Evolutionary conservation across 805 yeast genomes (phyloP).

Genomic region (Saccharomycopsis oosterbeekiorum): DNA sequence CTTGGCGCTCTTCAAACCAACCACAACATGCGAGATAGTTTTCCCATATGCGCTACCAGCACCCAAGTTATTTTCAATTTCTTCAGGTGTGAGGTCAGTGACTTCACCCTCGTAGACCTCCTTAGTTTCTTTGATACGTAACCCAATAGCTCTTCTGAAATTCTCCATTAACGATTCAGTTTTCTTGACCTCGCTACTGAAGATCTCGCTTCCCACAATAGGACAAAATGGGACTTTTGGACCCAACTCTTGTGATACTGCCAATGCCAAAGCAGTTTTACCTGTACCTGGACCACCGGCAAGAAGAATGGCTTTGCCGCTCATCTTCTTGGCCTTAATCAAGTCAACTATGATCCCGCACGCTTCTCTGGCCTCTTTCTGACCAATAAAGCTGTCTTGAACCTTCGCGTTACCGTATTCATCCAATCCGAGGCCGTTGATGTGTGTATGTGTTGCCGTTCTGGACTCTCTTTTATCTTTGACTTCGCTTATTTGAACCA

Average conservation of each 20-base stretch:
- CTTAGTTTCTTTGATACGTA: conserved; percentile 91
- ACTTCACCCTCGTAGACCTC: conserved; percentile 99
- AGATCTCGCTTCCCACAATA: conserved; percentile 88
- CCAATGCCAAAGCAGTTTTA: conserved; percentile 93
- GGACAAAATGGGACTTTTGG: conserved; percentile 98
- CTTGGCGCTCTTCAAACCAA: conserved; percentile 85
- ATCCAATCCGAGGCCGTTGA: conserved; percentile 88
- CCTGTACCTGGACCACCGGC: conserved; percentile 99
- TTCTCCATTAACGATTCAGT: conserved; percentile 95
- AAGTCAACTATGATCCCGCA: conserved; percentile 92
- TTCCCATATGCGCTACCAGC: conserved; percentile 74
- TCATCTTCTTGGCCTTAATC: conserved; percentile 84
- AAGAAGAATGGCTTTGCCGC: conserved; percentile 88
- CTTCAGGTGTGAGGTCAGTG: conserved; percentile 90
- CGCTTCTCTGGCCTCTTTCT: conserved; percentile 70
- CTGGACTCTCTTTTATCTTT: conserved; percentile 61
- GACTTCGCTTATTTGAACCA: conserved; percentile 18
- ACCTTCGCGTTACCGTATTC: conserved; percentile 78
- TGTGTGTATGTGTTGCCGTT: conserved; percentile 95
- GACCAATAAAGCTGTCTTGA: conserved; percentile 74
- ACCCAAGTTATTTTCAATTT: conserved; percentile 92
- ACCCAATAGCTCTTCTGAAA: conserved; percentile 91
- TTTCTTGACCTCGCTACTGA: conserved; percentile 93
- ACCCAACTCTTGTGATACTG: conserved; percentile 91
- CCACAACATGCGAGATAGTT: conserved; percentile 87